Base-by-base conservation (phyloP, 2,329 filamentous ascomycete genomes). In the Alternaria ventricosa region DNA sequence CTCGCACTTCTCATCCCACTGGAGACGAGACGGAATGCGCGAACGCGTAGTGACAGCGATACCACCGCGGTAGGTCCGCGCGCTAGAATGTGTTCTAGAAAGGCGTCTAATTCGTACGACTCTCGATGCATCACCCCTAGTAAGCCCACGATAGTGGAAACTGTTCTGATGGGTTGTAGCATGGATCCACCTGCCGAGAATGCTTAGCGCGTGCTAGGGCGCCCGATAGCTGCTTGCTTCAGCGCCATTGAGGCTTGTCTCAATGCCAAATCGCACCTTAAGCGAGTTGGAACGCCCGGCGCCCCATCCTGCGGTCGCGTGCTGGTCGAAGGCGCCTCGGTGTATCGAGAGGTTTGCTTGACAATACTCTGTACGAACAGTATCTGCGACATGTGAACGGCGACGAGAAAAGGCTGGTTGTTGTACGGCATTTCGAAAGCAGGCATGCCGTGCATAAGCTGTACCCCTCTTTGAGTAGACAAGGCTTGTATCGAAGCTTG, bases 401-500 rank as follows among this genome's bases (percentile, higher is more conserved):
- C 41, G 27, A 23, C 11, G 20, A 13, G 30, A 30, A 44, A 27
- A 28, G 23, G 46, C 22, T 15, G 33, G 25, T 28, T n/a, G 28
- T 41, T 33, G 23, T 27, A 60, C 33, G 10, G 13, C 3, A 10
- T 23, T 33, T 49, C 25, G n/a, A n/a, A 44, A 9, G 25, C 18
- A 44, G 13, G 54, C 30, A 50, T 30, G 33, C 25, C 36, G 36
- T 55, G 58, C 30, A 60, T 22, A 30, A 49, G 43, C 22, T 57
- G 33, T 54, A 65, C 66, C 73, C 69, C 72, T 72, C 70, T 68
- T 65, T 51, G 49, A 55, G 56, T 62, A 56, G 56, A 61, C 63
- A 59, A 67, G 68, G 67, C 60, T 66, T 55, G 55, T 57, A 57
- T 60, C 54, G 53, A 55, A 63, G 57, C 58, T 59, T 58, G 60